Conservation (phyloP, 2,329 filamentous ascomycete genomes). For the Chaetomiaceae sp. region DNA sequence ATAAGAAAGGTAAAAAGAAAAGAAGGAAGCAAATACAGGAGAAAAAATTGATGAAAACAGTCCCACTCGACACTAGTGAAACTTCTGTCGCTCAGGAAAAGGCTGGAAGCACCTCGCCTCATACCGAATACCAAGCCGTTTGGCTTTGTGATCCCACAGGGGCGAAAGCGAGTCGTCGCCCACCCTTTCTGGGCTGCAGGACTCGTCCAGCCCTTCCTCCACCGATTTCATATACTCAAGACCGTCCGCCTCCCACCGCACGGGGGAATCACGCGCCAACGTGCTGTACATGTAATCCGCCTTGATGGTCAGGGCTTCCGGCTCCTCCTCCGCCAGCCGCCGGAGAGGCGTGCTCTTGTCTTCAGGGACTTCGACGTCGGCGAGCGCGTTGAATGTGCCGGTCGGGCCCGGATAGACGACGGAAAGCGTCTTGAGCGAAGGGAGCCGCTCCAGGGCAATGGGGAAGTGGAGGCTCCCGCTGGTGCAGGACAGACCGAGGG, state of each 20-base stretch:
- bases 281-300: slow-evolving; percentile 4
- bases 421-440: slow-evolving; percentile 3
- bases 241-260: background rate
- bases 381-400: background rate
- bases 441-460: background rate
- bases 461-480: background rate
- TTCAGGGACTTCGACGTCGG: background rate
- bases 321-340: background rate
- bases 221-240: background rate
- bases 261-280: background rate
- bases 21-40: no score
- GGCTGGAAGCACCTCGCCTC: background rate
- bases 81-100: background rate
- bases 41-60: no score
- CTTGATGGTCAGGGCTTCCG: background rate
- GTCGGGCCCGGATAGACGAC: slow-evolving; percentile 4
- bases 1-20: no score
- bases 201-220: background rate
- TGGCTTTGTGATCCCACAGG: background rate
- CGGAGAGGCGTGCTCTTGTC: background rate
- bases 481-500: background rate
- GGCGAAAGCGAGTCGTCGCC: background rate
- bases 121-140: background rate
- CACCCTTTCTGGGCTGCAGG: background rate
- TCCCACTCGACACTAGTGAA: no score